Base-by-base conservation (phyloP, 2,329 filamentous ascomycete genomes). In the Neocucurbitaria cava region DNA sequence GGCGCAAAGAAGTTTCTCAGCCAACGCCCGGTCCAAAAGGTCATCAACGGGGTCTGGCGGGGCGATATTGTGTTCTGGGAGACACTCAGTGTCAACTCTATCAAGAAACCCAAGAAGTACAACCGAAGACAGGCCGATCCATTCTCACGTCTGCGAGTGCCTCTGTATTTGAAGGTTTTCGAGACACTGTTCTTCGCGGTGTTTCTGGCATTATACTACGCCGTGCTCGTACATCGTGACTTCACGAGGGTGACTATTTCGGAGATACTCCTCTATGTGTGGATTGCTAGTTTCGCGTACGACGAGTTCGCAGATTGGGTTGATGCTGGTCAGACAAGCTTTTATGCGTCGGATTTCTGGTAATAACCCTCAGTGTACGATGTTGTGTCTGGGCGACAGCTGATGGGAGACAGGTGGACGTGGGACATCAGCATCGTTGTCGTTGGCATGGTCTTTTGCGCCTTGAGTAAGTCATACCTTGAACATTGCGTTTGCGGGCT, bases 51-150 rank as follows among this genome's bases (percentile, higher is more conserved):
- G 44, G 90, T 96, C 49, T 96, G 92, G 91, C 63, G 69, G 59
- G 92, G 92, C 41, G 88, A 93, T 61, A 92, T 96, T 56, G 85
- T 93, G 33, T 95, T 96, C 73, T 96, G 91, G 92, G 89, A 92
- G 56, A 85, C 82, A 5, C 79, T 96, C n/a, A 88, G 85, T 8
- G 83, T 91, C 8, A 80, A 89, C 66, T 87, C 90, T 0, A 84
- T 82, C 52, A 96, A 96, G 76, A 86, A 87, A 66, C 88, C 91
- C 1, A 87, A 89, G 20, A 86, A 90, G 60, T 96, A 95, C 76
- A 90, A 90, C 70, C 78, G 81, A 60, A 65, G 61, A 50, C 66
- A 67, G 44, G 65, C 69, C 8, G 72, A 74, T 51, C 64, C 65
- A 57, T 54, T 90, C 73, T 91, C 89, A 42, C 85, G 92, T 21